These are phyloP conservation scores for Alternaria sp. DNA, from an alignment of 2,329 filamentous ascomycete genomes.

Conservation along the genomic window DNA sequence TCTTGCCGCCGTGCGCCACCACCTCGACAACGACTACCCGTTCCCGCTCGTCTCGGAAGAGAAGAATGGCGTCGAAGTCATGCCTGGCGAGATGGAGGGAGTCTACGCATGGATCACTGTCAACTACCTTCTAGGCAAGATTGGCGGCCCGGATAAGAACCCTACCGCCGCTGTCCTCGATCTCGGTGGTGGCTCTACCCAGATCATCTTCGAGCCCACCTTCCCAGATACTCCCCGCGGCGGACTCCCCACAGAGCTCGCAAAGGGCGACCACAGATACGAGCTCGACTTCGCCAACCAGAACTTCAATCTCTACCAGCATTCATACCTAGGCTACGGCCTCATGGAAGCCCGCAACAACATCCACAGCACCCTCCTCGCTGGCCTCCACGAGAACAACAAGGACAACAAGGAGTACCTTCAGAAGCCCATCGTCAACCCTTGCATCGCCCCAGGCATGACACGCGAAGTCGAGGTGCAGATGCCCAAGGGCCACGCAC, in stretches of 20 bases:
- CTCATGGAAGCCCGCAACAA: conserved; percentile 93
- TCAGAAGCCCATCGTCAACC: conserved; percentile 74
- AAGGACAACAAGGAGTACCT: conserved; percentile 69
- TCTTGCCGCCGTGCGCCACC: conserved; percentile 79
- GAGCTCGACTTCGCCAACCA: conserved; percentile 87
- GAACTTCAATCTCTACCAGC: conserved; percentile 92
- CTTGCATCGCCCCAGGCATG: conserved; percentile 85
- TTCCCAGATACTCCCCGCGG: conserved; percentile 76
- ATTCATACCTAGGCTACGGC: conserved; percentile 96
- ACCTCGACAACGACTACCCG: conserved; percentile 87
- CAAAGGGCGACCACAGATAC: conserved; percentile 95
- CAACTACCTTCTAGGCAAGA: conserved; percentile 98
- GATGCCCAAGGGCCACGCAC: conserved; percentile 68
- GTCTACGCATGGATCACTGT: conserved; percentile 99
- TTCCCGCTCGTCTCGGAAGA: conserved; percentile 91
- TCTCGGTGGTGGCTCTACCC: conserved; percentile 93
- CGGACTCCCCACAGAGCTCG: conserved; percentile 84
- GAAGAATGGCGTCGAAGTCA: conserved; percentile 89
- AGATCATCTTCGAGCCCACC: conserved; percentile 97
- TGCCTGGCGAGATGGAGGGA: conserved; percentile 96
- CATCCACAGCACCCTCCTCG: conserved; percentile 77
- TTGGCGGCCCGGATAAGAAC: conserved; percentile 87
- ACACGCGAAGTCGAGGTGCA: conserved; percentile 74
- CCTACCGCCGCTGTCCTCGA: conserved; percentile 95
- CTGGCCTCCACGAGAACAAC: conserved; percentile 70